Conservation (phyloP, 2,329 filamentous ascomycete species). For the Ceratocystis alfenasii region DNA sequence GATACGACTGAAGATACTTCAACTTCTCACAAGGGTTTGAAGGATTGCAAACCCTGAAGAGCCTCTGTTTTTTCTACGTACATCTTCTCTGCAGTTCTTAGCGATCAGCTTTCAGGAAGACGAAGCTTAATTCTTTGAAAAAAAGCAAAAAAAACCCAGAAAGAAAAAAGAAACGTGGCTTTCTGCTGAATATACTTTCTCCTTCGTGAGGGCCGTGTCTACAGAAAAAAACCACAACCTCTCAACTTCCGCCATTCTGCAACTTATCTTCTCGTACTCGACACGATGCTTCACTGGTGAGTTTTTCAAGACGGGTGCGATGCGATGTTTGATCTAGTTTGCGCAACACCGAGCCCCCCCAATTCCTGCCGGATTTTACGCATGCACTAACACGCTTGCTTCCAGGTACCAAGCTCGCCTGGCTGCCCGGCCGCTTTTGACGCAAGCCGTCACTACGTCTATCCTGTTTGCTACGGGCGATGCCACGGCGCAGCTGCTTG, state of each 20-base stretch:
- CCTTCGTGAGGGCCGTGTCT: not conserved
- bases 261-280: not conserved
- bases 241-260: not conserved
- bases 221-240: not conserved
- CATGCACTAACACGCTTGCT: not conserved
- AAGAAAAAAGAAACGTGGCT: slow-evolving; percentile 1
- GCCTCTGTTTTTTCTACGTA: not conserved
- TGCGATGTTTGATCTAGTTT: not conserved
- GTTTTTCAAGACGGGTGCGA: not conserved
- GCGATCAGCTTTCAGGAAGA: not conserved
- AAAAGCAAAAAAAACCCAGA: not conserved
- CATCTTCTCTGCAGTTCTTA: not conserved
- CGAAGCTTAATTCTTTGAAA: not conserved
- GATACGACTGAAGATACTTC: not conserved
- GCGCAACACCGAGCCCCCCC: too few relatives aligned
- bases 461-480: slow-evolving; percentile 90
- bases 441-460: slow-evolving; percentile 79
- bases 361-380: too few relatives aligned
- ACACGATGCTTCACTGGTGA: slow-evolving; percentile 15
- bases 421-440: slow-evolving; percentile 70
- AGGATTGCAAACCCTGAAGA: slow-evolving; percentile 1
- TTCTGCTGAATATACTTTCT: not conserved
- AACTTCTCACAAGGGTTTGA: slow-evolving; percentile 6
- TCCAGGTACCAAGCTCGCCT: slow-evolving; percentile 76
- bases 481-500: slow-evolving; percentile 75